Evolutionary conservation across 371 early-diverging fungal species (phyloP), one percentile per base, ranked within the genome.

Genomic region (Sporodiniella umbellata): DNA sequence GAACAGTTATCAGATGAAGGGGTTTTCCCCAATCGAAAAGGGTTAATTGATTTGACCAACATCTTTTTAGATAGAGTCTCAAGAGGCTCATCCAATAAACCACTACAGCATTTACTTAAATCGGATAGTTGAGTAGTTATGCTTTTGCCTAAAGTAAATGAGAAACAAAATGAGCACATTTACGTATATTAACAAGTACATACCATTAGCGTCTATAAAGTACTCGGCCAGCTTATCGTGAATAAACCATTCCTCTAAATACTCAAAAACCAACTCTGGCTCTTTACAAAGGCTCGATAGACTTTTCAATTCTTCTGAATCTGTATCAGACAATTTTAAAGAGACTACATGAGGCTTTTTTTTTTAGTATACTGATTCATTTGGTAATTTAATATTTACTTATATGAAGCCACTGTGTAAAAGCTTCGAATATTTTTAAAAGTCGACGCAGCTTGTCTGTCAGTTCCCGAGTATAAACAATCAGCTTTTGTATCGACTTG

Each of bases 251-350:
- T 31, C 52, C 5, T 54, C 40, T 11, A 62, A 28, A 33, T 53
- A 62, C 10, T 51, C 42, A 11, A 52, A 33, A 1, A 62, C 57
- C n/a, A 56, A 42, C 31, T 52, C 57, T 7, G 62, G 62, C 0
- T 53, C 45, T 45, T 62, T 57, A 17, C 62, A 56, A n/a, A 61
- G 14, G 18, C 15, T 52, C 3, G 48, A 38, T 23, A 45, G 33
- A 5, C 40, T 39, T 28, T 48, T 43, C 2, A 22, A 21, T 28
- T 61, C 61, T 3, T 24, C 33, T 12, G 62, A 51, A 5, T 47
- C 35, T 12, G 53, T 17, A 18, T 44, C 53, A 12, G 28, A 18
- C 12, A 50, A n/a, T 18, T 50, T 53, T 49, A 40, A 19, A 15
- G 50, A 48, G 7, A 62, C 56, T 61, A 37, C 25, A n/a, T n/a